Evolutionary conservation across 2,329 filamentous ascomycete species (phyloP).

Genomic region (Colletotrichum sp.): DNA sequence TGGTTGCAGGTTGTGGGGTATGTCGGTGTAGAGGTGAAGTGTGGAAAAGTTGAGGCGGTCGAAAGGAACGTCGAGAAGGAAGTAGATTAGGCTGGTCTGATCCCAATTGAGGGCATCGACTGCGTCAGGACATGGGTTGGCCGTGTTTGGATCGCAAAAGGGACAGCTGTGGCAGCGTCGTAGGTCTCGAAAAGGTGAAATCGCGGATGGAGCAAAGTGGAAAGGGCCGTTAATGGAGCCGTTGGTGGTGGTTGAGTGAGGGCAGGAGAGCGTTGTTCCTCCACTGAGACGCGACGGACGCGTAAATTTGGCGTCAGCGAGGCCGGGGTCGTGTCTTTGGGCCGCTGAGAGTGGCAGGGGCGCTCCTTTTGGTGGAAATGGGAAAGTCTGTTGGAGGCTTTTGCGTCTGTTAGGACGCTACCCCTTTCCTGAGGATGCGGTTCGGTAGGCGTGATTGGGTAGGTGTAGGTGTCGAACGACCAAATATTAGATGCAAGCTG

Average conservation of each 20-base stretch:
- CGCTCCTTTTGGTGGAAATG: neutral
- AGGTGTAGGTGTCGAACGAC: too few species aligned
- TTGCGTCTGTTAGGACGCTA: neutral
- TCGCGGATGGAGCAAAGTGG: neutral
- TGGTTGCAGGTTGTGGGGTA: neutral
- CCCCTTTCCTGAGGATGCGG: neutral
- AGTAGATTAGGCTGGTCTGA: neutral
- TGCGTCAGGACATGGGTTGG: neutral
- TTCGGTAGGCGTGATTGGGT: too few species aligned
- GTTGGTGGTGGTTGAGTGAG: neutral
- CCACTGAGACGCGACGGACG: constrained; percentile 31
- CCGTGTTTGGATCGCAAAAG: neutral
- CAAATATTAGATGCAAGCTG: too few species aligned
- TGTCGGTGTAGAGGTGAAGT: neutral
- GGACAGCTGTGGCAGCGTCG: neutral
- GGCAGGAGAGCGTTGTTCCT: neutral
- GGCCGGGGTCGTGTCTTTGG: constrained; percentile 21
- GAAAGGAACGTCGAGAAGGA: neutral
- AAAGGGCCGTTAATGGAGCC: neutral
- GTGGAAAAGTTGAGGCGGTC: neutral
- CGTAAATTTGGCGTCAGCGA: constrained; percentile 35
- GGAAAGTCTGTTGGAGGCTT: neutral
- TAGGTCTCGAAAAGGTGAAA: neutral
- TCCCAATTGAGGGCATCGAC: neutral
- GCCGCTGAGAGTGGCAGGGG: neutral